Evolutionary conservation across 176 grass and related monocot genomes (phyloP).

Genomic region (Bromus sterilis): DNA sequence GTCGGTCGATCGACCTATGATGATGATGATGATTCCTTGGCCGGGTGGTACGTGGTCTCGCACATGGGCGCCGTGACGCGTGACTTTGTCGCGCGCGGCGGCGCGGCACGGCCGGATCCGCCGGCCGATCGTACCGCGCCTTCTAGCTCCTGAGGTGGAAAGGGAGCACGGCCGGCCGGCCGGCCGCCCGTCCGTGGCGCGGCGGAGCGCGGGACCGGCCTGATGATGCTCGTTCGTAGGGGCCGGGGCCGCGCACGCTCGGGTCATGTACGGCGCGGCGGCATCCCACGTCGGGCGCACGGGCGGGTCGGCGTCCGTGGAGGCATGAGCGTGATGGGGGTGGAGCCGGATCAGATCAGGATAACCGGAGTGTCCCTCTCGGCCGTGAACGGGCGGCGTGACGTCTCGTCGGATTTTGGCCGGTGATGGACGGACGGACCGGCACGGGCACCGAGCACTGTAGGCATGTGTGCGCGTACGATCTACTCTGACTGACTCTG

Average conservation of each 20-base stretch:
- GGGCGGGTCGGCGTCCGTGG: background rate
- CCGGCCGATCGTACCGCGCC: too few species aligned
- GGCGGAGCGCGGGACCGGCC: background rate
- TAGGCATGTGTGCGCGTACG: background rate
- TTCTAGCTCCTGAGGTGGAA: background rate
- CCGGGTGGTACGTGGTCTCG: background rate
- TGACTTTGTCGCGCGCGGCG: conserved; percentile 13
- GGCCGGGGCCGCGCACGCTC: background rate
- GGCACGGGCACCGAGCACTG: background rate
- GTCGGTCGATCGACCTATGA: background rate
- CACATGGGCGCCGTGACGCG: conserved; percentile 16
- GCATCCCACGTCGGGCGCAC: background rate
- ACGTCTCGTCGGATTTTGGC: background rate
- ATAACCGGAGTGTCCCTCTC: background rate
- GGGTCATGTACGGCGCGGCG: too few species aligned
- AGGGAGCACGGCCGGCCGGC: background rate
- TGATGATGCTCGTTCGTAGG: background rate
- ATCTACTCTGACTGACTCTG: too few species aligned
- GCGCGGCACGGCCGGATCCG: background rate
- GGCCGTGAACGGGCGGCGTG: background rate
- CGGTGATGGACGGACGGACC: background rate
- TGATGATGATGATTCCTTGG: background rate
- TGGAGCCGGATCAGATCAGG: background rate
- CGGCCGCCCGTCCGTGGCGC: too few species aligned
- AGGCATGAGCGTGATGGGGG: background rate